Conservation (phyloP, 2,329 filamentous ascomycete species). For the Colletotrichum sp. region DNA sequence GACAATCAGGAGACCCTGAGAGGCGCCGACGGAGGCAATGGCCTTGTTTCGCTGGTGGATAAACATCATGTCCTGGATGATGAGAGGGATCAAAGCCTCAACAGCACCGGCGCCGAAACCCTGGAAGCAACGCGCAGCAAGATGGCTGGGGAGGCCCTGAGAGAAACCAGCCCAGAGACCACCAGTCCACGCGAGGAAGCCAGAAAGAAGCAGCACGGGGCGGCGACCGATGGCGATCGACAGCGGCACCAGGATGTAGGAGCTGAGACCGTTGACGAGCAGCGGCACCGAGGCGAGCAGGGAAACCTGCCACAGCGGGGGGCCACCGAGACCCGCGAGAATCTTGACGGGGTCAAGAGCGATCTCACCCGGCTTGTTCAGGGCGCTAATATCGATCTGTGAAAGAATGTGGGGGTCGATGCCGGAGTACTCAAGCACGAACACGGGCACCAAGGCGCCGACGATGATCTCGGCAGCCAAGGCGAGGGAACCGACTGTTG, state of each 20-base stretch:
- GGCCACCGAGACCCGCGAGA: constrained; percentile 29
- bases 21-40: constrained; percentile 33
- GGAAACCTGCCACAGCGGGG: constrained; percentile 32
- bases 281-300: constrained; percentile 38
- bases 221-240: constrained; percentile 40
- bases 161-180: constrained; percentile 41
- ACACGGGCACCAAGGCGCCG: constrained; percentile 35
- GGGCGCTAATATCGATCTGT: constrained; percentile 23
- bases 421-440: constrained; percentile 38
- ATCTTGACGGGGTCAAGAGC: constrained; percentile 32
- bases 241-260: constrained; percentile 42
- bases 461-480: constrained; percentile 28
- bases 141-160: constrained; percentile 30
- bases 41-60: constrained; percentile 41
- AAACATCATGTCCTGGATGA: constrained; percentile 43
- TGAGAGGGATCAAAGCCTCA: constrained; percentile 40
- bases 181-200: constrained; percentile 36
- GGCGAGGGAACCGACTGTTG: constrained; percentile 20
- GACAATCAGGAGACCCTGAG: constrained; percentile 33
- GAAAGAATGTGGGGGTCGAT: constrained; percentile 33
- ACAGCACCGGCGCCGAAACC: constrained; percentile 39
- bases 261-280: constrained; percentile 37
- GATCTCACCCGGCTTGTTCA: constrained; percentile 17
- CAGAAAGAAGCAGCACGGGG: constrained; percentile 37
- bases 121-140: constrained; percentile 37